Percentiles rank a stretch among this genome's conserved stretches.
phyloP scores from a whole-genome alignment of 1,139 yeast species.

The Nakaseomyces glabratus region DNA sequence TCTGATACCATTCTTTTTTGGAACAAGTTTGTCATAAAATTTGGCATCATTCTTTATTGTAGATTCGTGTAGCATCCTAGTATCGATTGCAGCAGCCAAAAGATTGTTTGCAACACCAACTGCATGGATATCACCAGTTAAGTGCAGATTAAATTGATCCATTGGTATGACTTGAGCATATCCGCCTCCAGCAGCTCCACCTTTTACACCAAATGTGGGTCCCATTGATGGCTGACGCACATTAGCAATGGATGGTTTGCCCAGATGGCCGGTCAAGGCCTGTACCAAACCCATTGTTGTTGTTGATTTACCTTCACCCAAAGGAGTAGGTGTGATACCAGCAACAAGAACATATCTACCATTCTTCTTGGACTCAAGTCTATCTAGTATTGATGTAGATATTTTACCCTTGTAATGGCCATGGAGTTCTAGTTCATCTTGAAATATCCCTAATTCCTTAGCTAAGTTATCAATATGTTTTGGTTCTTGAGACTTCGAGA shows the following conservation, averaged over 20 bases:
- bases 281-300: slow-evolving; percentile 96
- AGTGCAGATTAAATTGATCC: slow-evolving; percentile 98
- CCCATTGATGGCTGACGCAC: slow-evolving; percentile 99
- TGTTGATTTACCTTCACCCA: slow-evolving; percentile 97
- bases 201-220: slow-evolving; percentile 97
- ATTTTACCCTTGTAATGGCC: slow-evolving; percentile 90
- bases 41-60: slow-evolving; percentile 81
- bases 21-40: slow-evolving; percentile 78
- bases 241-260: slow-evolving; percentile 83
- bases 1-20: slow-evolving; percentile 75
- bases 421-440: slow-evolving; percentile 78
- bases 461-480: slow-evolving; percentile 79
- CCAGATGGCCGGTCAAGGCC: slow-evolving; percentile 88
- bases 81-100: slow-evolving; percentile 95
- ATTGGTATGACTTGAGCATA: slow-evolving; percentile 97
- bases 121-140: slow-evolving; percentile 98
- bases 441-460: slow-evolving; percentile 71
- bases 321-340: slow-evolving; percentile 97
- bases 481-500: slow-evolving; percentile 83
- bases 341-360: slow-evolving; percentile 92
- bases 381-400: slow-evolving; percentile 60
- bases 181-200: slow-evolving; percentile 99
- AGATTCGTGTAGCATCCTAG: slow-evolving; percentile 93
- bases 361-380: slow-evolving; percentile 57
- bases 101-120: slow-evolving; percentile 91